phyloP scores from a whole-genome alignment of 1,284 basidiomycete species.

The Apiotrichum brassicae region DNA sequence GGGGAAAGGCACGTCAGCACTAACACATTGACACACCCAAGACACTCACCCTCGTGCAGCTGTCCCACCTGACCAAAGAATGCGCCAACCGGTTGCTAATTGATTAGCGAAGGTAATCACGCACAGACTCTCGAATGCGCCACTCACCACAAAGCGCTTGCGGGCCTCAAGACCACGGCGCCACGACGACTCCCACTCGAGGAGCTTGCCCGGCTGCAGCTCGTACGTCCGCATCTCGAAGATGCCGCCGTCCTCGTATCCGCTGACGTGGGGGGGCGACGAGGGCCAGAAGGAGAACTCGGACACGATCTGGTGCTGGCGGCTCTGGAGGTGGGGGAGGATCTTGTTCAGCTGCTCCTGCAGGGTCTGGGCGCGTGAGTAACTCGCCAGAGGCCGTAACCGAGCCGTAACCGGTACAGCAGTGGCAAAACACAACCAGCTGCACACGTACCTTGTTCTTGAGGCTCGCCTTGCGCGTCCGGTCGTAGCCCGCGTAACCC shows the following conservation, averaged over 20 bases:
- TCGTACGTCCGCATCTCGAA: conserved; percentile 82
- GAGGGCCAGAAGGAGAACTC: conserved; percentile 93
- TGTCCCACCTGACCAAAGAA: conserved; percentile 91
- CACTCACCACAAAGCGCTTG: conserved; percentile 61
- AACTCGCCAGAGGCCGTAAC: conserved; percentile 4
- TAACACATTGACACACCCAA: too few relatives aligned
- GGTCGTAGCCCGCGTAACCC: conserved; percentile 77
- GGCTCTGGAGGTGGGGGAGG: conserved; percentile 63
- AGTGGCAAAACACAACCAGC: conserved; percentile 1
- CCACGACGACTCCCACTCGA: conserved; percentile 93
- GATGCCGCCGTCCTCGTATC: conserved; percentile 62
- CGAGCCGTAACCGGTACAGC: not conserved
- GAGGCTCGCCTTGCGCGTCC: conserved; percentile 18
- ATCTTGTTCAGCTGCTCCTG: conserved; percentile 48
- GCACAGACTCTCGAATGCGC: not conserved
- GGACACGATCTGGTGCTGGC: conserved; percentile 72
- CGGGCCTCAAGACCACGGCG: conserved; percentile 81
- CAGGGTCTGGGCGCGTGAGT: conserved; percentile 5
- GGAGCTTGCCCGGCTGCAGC: conserved; percentile 65
- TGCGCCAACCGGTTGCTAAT: conserved; percentile 74
- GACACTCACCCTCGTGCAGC: conserved; percentile 56
- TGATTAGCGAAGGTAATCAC: not conserved
- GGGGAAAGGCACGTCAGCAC: not conserved
- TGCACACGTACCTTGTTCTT: conserved; percentile 27
- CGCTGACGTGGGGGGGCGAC: conserved; percentile 64